Evolutionary conservation across 805 yeast genomes (phyloP).

Genomic region (Barnettozyma botsteinii): DNA sequence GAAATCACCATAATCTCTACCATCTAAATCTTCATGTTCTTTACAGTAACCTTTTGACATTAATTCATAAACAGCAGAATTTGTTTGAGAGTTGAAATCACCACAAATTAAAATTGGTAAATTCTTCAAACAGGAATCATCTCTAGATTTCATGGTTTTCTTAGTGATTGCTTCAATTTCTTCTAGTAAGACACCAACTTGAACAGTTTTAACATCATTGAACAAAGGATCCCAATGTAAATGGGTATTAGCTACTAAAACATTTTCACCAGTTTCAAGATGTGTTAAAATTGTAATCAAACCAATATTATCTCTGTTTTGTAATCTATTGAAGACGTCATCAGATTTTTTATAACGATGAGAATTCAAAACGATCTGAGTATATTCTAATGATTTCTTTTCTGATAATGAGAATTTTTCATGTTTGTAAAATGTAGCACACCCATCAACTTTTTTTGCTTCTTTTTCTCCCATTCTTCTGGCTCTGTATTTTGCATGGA

Average conservation of each 20-base stretch:
- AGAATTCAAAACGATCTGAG: conserved; percentile 70
- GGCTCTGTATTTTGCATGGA: conserved; percentile 86
- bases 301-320: conserved; percentile 93
- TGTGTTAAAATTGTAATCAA: conserved; percentile 71
- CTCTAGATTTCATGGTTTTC: conserved; percentile 28
- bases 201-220: conserved; percentile 94
- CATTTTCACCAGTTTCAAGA: conserved; percentile 58
- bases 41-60: conserved; percentile 77
- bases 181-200: conserved; percentile 86
- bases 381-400: conserved; percentile 75
- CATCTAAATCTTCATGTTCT: conserved; percentile 74
- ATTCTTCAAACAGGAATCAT: conserved; percentile 43
- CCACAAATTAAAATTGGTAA: conserved; percentile 86
- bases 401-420: conserved; percentile 64
- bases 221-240: conserved; percentile 98
- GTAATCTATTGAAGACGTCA: conserved; percentile 91
- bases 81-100: conserved; percentile 84
- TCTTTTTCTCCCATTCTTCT: conserved; percentile 80
- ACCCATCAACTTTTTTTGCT: conserved; percentile 92
- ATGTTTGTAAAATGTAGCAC: conserved; percentile 85
- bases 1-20: conserved; percentile 85
- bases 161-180: conserved; percentile 68
- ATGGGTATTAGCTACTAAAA: conserved; percentile 84
- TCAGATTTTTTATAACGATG: conserved; percentile 88
- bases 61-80: conserved; percentile 89